Conservation (phyloP, 768 basidiomycete species). For the Tylopilus balloui region DNA sequence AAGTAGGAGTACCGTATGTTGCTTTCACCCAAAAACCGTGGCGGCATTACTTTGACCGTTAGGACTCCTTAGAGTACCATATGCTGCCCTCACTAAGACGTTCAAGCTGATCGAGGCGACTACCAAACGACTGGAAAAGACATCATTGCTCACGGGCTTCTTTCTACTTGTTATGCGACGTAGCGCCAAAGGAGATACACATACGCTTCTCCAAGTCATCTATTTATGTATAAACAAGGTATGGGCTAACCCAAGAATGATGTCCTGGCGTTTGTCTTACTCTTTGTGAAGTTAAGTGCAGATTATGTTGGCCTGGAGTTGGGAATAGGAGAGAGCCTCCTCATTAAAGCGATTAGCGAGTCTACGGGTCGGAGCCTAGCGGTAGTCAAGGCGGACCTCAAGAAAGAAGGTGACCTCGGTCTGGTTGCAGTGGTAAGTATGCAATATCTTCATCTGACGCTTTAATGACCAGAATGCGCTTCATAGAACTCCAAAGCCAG, state of each 20-base stretch:
- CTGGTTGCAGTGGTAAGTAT: constrained; percentile 85
- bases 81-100: constrained; percentile 84
- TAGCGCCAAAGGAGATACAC: constrained; percentile 67
- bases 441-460: neutral
- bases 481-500: constrained; percentile 86
- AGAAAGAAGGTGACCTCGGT: constrained; percentile 93
- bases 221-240: constrained; percentile 98
- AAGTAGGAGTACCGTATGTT: constrained; percentile 75
- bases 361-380: constrained; percentile 86
- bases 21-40: neutral
- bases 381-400: constrained; percentile 85
- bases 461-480: neutral
- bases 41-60: neutral
- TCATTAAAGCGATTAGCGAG: constrained; percentile 93
- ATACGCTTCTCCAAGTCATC: constrained; percentile 79
- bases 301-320: constrained; percentile 95
- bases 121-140: constrained; percentile 93
- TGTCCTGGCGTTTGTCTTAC: neutral
- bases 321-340: constrained; percentile 90
- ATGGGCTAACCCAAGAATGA: constrained; percentile 22
- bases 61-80: constrained; percentile 66
- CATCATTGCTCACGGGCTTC: constrained; percentile 81
- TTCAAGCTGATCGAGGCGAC: constrained; percentile 91
- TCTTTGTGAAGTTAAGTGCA: constrained; percentile 66
- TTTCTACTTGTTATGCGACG: constrained; percentile 85